These are phyloP conservation scores for Lojkania enalia DNA, from an alignment of 2,329 filamentous ascomycete genomes.

Conservation along the genomic window DNA sequence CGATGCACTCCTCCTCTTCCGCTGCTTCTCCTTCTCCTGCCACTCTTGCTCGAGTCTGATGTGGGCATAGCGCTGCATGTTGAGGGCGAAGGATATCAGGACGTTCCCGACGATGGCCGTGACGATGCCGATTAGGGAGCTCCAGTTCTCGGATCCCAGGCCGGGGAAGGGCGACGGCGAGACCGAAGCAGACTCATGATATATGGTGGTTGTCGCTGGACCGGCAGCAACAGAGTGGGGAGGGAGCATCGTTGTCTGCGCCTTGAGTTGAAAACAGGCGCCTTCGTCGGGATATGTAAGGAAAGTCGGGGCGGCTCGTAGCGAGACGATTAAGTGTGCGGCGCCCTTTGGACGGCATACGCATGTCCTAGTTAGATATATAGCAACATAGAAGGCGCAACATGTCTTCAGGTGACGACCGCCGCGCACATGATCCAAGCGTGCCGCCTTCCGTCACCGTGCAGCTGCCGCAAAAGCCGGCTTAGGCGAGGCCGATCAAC, in stretches of 20 bases:
- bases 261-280: no score
- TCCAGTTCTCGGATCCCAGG: conserved; percentile 62
- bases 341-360: no score
- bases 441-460: no score
- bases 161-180: conserved; percentile 15
- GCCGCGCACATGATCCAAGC: no score
- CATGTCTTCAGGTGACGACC: no score
- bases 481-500: no score
- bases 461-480: no score
- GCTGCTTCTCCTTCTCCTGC: conserved; percentile 50
- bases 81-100: conserved; percentile 91
- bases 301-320: no score
- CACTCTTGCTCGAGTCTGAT: conserved; percentile 77
- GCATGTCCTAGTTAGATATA: no score
- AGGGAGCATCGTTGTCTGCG: conserved; percentile 30
- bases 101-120: conserved; percentile 92
- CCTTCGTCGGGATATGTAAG: no score
- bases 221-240: conserved; percentile 29
- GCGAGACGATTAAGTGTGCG: no score
- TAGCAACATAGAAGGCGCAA: no score
- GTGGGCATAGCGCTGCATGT: conserved; percentile 95
- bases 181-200: conserved; percentile 4
- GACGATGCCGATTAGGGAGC: conserved; percentile 89
- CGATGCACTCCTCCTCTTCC: conserved; percentile 28
- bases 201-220: conserved; percentile 17